These are phyloP conservation scores for Mortierella sp. DNA, from an alignment of 371 early-diverging fungal species.

Conservation along the genomic window DNA sequence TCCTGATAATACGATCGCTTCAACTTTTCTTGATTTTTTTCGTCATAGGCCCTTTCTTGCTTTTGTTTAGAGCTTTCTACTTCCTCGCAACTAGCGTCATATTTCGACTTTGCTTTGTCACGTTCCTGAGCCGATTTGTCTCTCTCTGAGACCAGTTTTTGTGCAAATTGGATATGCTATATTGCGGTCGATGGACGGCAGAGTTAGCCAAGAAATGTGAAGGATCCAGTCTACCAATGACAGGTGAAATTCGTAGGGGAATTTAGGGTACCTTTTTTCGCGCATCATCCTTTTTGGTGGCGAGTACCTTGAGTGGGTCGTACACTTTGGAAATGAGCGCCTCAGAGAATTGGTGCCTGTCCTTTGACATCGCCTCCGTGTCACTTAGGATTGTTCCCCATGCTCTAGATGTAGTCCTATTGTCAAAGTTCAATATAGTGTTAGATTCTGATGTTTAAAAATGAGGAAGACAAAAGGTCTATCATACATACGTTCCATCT, in stretches of 20 bases:
- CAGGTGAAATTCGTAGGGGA: too few relatives aligned
- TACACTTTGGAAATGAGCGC: conserved; percentile 62
- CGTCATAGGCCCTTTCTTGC: conserved; percentile 67
- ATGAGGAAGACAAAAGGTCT: not conserved
- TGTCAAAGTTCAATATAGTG: not conserved
- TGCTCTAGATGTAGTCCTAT: conserved; percentile 63
- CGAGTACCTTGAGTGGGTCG: conserved; percentile 70
- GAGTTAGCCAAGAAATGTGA: not conserved
- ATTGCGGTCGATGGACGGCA: not conserved
- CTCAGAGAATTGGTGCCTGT: conserved; percentile 71
- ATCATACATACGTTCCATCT: conserved; percentile 53
- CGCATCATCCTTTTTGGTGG: conserved; percentile 76
- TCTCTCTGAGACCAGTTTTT: conserved; percentile 72
- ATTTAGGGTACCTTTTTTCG: conserved; percentile 75
- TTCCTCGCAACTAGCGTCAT: conserved; percentile 78
- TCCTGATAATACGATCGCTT: conserved; percentile 67
- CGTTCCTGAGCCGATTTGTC: conserved; percentile 77
- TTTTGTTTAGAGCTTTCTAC: conserved; percentile 68
- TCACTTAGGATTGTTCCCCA: conserved; percentile 74
- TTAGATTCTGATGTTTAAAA: not conserved
- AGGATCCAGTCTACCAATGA: not conserved
- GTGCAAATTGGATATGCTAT: conserved; percentile 78
- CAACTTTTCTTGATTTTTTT: conserved; percentile 65
- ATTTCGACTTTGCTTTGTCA: conserved; percentile 77
- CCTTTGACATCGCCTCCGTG: conserved; percentile 69